Evolutionary conservation across 2,329 filamentous ascomycete species (phyloP), one percentile per base, ranked within the genome.

Genomic region (Hypoxylon sp.): DNA sequence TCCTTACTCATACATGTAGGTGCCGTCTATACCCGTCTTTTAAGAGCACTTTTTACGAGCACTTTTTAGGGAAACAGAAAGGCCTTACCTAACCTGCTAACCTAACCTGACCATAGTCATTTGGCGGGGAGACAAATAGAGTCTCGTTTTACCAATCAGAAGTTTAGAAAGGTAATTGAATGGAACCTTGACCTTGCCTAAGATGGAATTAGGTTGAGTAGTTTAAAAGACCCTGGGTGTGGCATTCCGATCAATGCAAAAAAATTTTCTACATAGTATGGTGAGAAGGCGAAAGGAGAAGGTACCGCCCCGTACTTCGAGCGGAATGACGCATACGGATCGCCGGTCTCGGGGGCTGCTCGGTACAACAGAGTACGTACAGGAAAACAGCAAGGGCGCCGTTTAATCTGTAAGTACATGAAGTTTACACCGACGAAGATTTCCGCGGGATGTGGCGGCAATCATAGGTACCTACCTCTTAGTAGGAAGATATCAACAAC

Each of bases 341-440:
- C 58, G 70, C 71, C 69, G 71, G 66, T 69, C 61, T 73, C 71
- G 71, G 71, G 58, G 61, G 9, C 19, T 52, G 37, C 8, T 63
- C n/a, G 53, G 53, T 66, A 60, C 62, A 48, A 22, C 33, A 17
- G n/a, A 37, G 53, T 50, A 59, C 55, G n/a, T 48, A 59, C 44
- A 58, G n/a, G 5, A 35, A 39, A 13, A 46, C n/a, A n/a, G 39
- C 4, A 58, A 29, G 44, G 54, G 29, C 22, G 46, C 22, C 26
- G 46, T 29, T 13, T 47, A 59, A 53, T 50, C 29, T 17, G 29
- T 19, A 14, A 14, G 35, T 33, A 31, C 29, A 31, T 9, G 29
- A 48, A 50, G 14, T 9, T 19, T 44, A 31, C 31, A 10, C 62
- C 42, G 44, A 54, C 44, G 17, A 60, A 19, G 22, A 57, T 33